These are phyloP conservation scores for Trametes hirsuta DNA, from an alignment of 1,284 basidiomycete species.

Conservation along the genomic window DNA sequence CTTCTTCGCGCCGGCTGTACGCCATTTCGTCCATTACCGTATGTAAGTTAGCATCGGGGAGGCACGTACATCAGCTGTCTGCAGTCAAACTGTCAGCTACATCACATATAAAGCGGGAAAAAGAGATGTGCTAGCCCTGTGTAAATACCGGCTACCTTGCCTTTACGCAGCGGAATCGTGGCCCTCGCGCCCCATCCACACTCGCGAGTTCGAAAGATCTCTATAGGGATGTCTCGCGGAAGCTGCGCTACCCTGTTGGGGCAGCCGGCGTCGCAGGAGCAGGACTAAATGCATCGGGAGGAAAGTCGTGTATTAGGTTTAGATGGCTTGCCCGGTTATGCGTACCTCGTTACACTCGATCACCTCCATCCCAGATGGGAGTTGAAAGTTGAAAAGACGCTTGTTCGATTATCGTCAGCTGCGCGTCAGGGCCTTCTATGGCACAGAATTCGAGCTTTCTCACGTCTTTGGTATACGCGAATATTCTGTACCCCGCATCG, in stretches of 20 bases:
- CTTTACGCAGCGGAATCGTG: constrained; percentile 41
- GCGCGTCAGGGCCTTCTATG: neutral
- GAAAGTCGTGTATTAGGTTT: neutral
- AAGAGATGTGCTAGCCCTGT: constrained; percentile 51
- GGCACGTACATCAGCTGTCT: constrained; percentile 33
- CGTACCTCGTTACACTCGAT: constrained; percentile 64
- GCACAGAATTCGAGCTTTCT: neutral
- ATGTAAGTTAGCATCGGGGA: neutral
- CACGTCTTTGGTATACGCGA: constrained; percentile 47
- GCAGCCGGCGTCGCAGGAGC: constrained; percentile 31
- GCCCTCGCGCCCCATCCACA: constrained; percentile 44
- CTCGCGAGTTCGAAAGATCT: constrained; percentile 39
- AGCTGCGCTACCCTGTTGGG: constrained; percentile 42
- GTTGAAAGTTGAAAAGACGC: constrained; percentile 53
- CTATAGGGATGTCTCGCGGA: constrained; percentile 39
- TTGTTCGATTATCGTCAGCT: constrained; percentile 27
- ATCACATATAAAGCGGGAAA: neutral
- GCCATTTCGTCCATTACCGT: neutral
- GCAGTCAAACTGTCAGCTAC: neutral
- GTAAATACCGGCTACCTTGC: constrained; percentile 65
- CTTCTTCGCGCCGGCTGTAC: constrained; percentile 46
- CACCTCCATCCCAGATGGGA: constrained; percentile 49
- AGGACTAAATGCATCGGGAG: constrained; percentile 24
- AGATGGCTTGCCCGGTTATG: neutral
- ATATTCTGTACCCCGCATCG: constrained; percentile 25